Base-by-base conservation (phyloP, 176 grass and related monocot genomes). In the Metroxylon sagu region DNA sequence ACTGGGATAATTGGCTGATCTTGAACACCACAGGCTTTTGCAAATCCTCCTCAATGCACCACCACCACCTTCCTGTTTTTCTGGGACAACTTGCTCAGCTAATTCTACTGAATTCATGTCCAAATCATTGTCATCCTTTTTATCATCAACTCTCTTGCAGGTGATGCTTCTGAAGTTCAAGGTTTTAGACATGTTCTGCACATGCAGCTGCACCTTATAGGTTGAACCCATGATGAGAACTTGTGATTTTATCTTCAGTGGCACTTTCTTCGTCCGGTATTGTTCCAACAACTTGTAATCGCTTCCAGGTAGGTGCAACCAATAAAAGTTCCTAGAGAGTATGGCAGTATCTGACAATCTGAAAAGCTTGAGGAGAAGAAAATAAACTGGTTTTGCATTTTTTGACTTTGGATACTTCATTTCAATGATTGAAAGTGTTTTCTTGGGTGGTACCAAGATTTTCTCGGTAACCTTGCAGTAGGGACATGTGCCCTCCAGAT, bases 251-350 rank as follows among this genome's bases (percentile, higher is more conserved):
- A 91, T 80, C 79, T 90, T 69, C n/a, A 97, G 60, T 4, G 84
- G 84, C 39, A 97, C 78, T 18, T 73, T 82, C 68, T 76, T 91
- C 49, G 56, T 76, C 26, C 74, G 66, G 60, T 91, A 91, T 3
- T 69, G 48, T 66, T 80, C 92, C 16, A 97, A 72, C 66, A 80
- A 67, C 62, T 64, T 97, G 56, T 80, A 97, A 74, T 91, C 81
- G 61, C 69, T 71, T 7, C 92, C 84, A 65, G 92, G 81, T 51
- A 88, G 78, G 78, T 80, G 92, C 25, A 97, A 57, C 87, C 92
- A 97, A 72, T 97, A 97, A 30, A 97, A 91, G 69, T 97, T 91
- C 59, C 92, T 77, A 48, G 84, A 97, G 25, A 97, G 31, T 62
- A 80, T 69, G 16, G 55, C 19, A 23, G 58, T 85, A 67, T 97